A percentile compares a stretch with the other conserved stretches of the same genome.
These are phyloP conservation scores for Symbiodinium natans DNA, from an alignment of 73 alveolate species.

Conservation along the genomic window DNA sequence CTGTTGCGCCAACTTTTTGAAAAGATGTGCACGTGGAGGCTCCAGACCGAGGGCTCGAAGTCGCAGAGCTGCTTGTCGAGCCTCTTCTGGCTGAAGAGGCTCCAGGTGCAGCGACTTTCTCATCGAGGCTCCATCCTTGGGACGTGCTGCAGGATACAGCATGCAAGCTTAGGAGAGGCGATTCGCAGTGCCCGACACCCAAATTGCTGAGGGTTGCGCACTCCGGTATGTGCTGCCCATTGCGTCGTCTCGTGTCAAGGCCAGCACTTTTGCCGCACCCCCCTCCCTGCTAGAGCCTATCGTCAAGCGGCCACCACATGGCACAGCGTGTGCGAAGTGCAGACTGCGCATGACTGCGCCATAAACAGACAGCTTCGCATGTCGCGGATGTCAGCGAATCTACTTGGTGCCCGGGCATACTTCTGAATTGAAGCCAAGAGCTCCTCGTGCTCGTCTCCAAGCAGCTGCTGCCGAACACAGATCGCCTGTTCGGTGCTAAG, in stretches of 20 bases:
- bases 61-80: conserved; percentile 11
- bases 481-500: conserved; percentile 11
- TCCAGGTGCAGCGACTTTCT: neutral
- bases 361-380: too few relatives aligned
- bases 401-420: conserved; percentile 1
- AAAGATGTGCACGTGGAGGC: conserved; percentile 33
- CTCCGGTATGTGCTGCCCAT: neutral
- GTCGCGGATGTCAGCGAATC: too few relatives aligned
- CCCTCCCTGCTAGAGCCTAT: neutral
- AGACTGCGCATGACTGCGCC: too few relatives aligned
- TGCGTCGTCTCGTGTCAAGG: neutral
- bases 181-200: too few relatives aligned
- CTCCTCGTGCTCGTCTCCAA: conserved; percentile 71
- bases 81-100: neutral
- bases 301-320: neutral
- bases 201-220: neutral
- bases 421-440: conserved; percentile 42
- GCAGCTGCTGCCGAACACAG: conserved; percentile 76
- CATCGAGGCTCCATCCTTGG: neutral
- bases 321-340: too few relatives aligned
- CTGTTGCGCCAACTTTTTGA: neutral
- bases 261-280: neutral
- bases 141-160: neutral
- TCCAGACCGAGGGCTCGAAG: conserved; percentile 42
- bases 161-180: too few relatives aligned